Conservation (phyloP, 208 protist genomes). For the Histomonas meleagridis region DNA sequence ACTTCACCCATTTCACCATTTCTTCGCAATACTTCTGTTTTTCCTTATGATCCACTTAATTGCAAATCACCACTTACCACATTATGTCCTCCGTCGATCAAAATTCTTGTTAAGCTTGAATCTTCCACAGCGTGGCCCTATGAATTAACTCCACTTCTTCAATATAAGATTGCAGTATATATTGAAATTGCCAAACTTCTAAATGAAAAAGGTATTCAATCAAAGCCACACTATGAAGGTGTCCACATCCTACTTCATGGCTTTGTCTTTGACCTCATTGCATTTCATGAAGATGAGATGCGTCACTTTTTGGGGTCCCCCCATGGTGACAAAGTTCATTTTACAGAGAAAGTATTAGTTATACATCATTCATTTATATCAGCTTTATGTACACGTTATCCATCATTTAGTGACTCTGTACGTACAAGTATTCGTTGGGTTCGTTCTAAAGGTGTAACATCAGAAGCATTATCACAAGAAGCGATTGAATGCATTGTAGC, state of each 20-base stretch:
- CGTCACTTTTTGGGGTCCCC: neutral
- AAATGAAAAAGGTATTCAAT: neutral
- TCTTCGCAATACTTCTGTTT: neutral
- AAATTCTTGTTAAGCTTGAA: neutral
- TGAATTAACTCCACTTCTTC: neutral
- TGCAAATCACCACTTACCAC: too few relatives aligned
- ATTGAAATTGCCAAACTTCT: neutral
- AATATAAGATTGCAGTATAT: neutral
- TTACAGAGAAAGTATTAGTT: neutral
- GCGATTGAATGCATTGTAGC: neutral
- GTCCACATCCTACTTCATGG: neutral
- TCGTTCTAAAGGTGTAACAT: neutral
- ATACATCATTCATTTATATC: neutral
- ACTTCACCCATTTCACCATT: neutral
- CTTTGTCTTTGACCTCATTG: neutral
- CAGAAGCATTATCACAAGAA: neutral
- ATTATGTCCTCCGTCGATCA: neutral
- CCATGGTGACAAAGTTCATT: neutral
- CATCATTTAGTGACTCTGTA: neutral
- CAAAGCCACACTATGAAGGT: neutral
- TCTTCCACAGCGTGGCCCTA: neutral
- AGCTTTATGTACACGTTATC: neutral
- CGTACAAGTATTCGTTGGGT: conserved; percentile 1
- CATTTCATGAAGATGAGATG: neutral
- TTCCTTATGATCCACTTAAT: neutral